phyloP scores from a whole-genome alignment of 2,329 filamentous ascomycete genomes.

The Catunica adiposa region DNA sequence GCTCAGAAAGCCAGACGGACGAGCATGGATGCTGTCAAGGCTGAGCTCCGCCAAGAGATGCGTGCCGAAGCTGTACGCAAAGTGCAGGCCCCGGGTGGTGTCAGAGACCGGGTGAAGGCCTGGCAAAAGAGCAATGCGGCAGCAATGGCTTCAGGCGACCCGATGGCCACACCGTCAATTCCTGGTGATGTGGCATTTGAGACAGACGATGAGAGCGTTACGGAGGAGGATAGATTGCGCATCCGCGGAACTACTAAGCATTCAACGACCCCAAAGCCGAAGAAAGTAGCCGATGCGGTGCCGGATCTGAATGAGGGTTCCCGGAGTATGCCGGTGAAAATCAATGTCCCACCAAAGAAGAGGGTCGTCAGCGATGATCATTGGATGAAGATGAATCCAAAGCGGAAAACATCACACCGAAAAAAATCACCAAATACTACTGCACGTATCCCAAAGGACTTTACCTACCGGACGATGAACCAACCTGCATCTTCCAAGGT shows the following conservation, averaged over 20 bases:
- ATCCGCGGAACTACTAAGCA: constrained; percentile 33
- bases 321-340: constrained; percentile 18
- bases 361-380: constrained; percentile 85
- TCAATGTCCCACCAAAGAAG: constrained; percentile 59
- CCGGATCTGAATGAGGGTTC: constrained; percentile 8
- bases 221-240: constrained; percentile 41
- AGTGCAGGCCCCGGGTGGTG: constrained; percentile 47
- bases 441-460: constrained; percentile 38
- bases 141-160: constrained; percentile 37
- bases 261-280: constrained; percentile 1
- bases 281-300: not conserved
- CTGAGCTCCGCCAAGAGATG: constrained; percentile 24
- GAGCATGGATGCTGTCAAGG: constrained; percentile 43
- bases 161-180: constrained; percentile 36
- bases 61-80: constrained; percentile 34
- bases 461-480: constrained; percentile 37
- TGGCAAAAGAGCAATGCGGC: constrained; percentile 70
- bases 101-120: constrained; percentile 61
- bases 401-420: constrained; percentile 26
- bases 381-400: constrained; percentile 52
- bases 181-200: constrained; percentile 45
- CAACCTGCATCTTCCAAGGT: constrained; percentile 42
- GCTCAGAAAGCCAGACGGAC: constrained; percentile 37
- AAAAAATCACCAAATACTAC: constrained; percentile 17
- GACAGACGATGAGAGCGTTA: constrained; percentile 43